phyloP scores from a whole-genome alignment of 345 rosid species.

The sweet orange (Citrus sinensis) region DNA sequence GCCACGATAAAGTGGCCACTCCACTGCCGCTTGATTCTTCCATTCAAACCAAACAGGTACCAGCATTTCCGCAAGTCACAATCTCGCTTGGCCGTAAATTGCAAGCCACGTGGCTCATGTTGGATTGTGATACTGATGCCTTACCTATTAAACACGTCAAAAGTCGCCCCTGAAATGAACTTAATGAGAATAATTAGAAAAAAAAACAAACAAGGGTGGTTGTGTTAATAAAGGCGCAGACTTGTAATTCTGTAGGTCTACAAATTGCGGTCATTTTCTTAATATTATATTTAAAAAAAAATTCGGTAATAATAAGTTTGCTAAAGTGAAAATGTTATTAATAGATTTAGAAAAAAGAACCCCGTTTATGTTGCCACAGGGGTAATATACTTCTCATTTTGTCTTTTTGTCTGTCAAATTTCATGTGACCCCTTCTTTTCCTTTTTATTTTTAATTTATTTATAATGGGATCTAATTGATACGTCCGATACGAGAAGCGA shows the following conservation, averaged over 20 bases:
- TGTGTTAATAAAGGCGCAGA: not conserved
- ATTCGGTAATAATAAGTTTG: no score
- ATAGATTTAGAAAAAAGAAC: no score
- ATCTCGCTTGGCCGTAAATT: not conserved
- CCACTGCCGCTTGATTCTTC: not conserved
- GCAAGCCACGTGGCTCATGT: not conserved
- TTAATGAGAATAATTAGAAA: not conserved
- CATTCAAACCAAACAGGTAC: not conserved
- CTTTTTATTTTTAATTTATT: no score
- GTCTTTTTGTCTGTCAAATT: no score
- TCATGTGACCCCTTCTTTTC: no score
- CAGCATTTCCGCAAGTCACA: not conserved
- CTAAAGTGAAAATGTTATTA: no score
- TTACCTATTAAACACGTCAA: slow-evolving; percentile 12
- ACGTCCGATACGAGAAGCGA: no score
- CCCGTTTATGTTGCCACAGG: no score
- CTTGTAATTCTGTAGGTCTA: not conserved
- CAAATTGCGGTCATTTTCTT: not conserved
- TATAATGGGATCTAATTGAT: no score
- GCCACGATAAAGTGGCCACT: not conserved
- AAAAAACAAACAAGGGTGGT: no score
- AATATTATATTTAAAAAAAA: no score
- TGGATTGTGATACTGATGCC: not conserved
- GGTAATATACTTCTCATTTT: no score
- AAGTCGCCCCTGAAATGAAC: not conserved